A percentile compares a stretch with the other conserved stretches of the same genome.
These are phyloP conservation scores for grape (Vitis vinifera) DNA, from an alignment of 164 flowering plant genomes.

Conservation along the genomic window DNA sequence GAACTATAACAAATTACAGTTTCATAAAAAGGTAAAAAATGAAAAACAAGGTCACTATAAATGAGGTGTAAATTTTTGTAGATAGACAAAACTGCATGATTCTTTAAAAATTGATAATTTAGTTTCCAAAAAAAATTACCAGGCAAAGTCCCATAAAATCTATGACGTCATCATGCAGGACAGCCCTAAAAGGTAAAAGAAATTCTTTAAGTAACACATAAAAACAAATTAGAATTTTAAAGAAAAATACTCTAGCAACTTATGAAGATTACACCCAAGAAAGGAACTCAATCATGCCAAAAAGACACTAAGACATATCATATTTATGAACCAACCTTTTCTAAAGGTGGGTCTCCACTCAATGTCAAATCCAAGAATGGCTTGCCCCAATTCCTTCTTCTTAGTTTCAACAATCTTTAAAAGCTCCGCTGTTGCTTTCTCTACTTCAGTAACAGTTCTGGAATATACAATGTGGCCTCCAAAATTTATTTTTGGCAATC, in stretches of 20 bases:
- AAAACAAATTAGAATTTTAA: not conserved
- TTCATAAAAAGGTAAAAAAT: too few species aligned
- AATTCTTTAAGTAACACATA: not conserved
- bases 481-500: slow-evolving; percentile 44
- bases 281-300: not conserved
- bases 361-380: slow-evolving; percentile 70
- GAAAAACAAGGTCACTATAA: too few species aligned
- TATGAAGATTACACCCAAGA: not conserved
- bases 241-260: not conserved
- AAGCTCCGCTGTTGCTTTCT: slow-evolving; percentile 58
- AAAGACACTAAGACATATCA: too few species aligned
- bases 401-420: slow-evolving; percentile 38
- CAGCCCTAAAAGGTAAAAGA: too few species aligned
- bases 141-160: too few species aligned
- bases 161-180: too few species aligned
- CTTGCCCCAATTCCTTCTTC: slow-evolving; percentile 36
- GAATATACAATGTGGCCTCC: slow-evolving; percentile 58
- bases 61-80: too few species aligned
- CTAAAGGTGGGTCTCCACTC: slow-evolving; percentile 81
- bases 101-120: too few species aligned
- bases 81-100: too few species aligned
- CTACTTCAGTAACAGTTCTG: slow-evolving; percentile 60
- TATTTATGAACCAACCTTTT: slow-evolving; percentile 41
- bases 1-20: too few species aligned
- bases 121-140: too few species aligned